A percentile compares a stretch with the other conserved stretches of the same genome.
phyloP scores from a whole-genome alignment of 2,329 filamentous ascomycete species.

The Penicillium sclerotiorum region DNA sequence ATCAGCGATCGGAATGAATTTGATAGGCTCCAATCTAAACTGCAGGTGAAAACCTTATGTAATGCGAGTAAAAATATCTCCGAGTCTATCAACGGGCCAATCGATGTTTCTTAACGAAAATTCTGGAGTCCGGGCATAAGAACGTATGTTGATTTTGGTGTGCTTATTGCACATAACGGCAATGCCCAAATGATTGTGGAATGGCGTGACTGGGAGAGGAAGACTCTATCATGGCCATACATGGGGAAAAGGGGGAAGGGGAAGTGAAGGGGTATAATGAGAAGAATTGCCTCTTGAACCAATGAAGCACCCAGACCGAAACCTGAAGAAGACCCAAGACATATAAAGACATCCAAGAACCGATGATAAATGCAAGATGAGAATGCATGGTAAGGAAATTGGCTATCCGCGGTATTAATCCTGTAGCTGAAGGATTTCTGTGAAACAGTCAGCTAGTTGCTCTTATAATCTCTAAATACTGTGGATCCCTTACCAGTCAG shows the following conservation, averaged over 20 bases:
- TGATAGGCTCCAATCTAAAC: no score
- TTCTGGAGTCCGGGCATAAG: no score
- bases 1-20: no score
- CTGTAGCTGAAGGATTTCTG: constrained; percentile 39
- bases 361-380: background rate
- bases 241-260: no score
- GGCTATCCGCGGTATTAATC: constrained; percentile 27
- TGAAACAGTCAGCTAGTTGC: background rate
- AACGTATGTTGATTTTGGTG: no score
- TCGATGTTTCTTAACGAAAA: background rate
- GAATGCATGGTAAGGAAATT: background rate
- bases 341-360: background rate
- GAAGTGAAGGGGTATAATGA: constrained; percentile 11
- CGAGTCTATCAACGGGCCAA: background rate
- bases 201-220: background rate
- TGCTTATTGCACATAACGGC: no score
- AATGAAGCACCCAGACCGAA: constrained; percentile 3
- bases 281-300: background rate
- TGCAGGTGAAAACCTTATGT: no score
- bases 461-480: background rate
- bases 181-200: no score
- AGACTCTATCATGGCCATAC: background rate
- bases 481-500: constrained; percentile 58
- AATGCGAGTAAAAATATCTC: background rate
- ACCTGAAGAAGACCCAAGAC: background rate